Evolutionary conservation across 129 eudicot genomes (phyloP).

Genomic region (Ambrosia artemisiifolia): DNA sequence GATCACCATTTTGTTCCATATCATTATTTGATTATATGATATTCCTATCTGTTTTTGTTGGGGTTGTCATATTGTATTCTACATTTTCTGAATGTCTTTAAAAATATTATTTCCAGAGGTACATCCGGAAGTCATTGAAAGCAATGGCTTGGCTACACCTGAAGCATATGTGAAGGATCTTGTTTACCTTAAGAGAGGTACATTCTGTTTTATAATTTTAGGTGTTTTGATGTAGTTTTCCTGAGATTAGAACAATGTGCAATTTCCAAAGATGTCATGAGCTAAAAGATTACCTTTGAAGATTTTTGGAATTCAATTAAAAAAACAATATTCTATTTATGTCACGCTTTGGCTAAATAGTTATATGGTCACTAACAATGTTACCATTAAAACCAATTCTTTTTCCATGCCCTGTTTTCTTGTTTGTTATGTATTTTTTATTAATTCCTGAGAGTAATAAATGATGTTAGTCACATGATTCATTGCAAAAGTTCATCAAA

Average conservation of each 20-base stretch:
- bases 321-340: not conserved
- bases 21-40: not conserved
- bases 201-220: conserved; percentile 9
- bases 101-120: conserved; percentile 58
- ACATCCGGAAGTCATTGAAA: conserved; percentile 85
- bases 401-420: not conserved
- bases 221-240: conserved; percentile 7
- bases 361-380: not conserved
- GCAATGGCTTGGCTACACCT: conserved; percentile 66
- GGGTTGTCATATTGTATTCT: not conserved
- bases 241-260: too few relatives aligned
- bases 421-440: not conserved
- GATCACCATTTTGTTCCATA: too few relatives aligned
- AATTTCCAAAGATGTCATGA: not conserved
- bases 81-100: not conserved
- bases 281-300: not conserved
- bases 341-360: not conserved
- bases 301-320: not conserved
- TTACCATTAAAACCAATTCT: not conserved
- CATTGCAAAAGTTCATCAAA: not conserved
- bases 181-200: conserved; percentile 93
- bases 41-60: not conserved
- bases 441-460: not conserved
- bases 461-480: not conserved
- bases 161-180: conserved; percentile 77